Evolutionary conservation across 208 protist genomes (phyloP).

Genomic region (Crithidia fasciculata): DNA sequence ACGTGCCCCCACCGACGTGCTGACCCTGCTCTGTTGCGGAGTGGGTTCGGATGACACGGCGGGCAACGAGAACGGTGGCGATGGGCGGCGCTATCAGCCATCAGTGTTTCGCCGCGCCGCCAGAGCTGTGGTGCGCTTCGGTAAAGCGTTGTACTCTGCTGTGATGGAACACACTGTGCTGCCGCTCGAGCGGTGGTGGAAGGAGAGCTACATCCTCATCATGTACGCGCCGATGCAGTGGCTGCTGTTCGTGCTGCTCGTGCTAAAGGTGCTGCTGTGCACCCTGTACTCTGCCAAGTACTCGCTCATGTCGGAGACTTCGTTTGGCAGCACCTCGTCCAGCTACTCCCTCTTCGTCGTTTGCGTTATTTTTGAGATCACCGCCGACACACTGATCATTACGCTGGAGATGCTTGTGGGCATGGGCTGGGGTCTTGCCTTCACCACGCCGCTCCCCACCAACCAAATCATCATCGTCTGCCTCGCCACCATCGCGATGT

Average conservation of each 20-base stretch:
- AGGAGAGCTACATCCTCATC: constrained; percentile 37
- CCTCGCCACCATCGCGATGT: constrained; percentile 38
- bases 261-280: constrained; percentile 42
- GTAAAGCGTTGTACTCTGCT: background rate
- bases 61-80: background rate
- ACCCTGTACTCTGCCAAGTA: constrained; percentile 40
- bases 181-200: constrained; percentile 29
- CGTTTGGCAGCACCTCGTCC: background rate
- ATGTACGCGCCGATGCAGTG: constrained; percentile 68
- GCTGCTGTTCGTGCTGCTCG: constrained; percentile 41
- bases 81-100: background rate
- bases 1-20: background rate
- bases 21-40: background rate
- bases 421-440: constrained; percentile 72
- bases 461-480: constrained; percentile 38
- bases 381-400: constrained; percentile 34
- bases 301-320: constrained; percentile 17
- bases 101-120: background rate
- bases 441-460: constrained; percentile 32
- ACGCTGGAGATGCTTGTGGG: constrained; percentile 55
- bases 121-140: background rate
- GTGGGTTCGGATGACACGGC: background rate
- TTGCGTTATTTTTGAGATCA: constrained; percentile 34
- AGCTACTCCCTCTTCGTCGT: constrained; percentile 23
- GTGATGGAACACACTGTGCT: background rate